phyloP scores from a whole-genome alignment of 2,329 filamentous ascomycete species.

The Exophiala viscosa region DNA sequence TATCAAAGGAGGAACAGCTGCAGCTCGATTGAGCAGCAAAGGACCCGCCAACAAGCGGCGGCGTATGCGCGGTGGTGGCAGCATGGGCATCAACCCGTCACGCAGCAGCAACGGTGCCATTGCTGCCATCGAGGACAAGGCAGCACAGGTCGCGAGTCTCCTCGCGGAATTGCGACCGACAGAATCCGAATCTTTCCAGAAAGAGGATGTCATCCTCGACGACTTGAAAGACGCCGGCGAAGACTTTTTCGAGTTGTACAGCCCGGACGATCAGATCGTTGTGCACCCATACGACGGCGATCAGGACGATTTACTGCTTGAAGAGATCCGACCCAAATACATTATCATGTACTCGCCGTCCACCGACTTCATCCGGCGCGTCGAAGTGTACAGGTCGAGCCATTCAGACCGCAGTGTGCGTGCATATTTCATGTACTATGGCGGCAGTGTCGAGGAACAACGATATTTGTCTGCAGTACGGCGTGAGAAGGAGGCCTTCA shows the following conservation, averaged over 20 bases:
- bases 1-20: constrained; percentile 53
- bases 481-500: constrained; percentile 95
- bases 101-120: constrained; percentile 62
- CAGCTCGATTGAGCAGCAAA: constrained; percentile 42
- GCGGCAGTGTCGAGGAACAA: constrained; percentile 91
- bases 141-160: constrained; percentile 74
- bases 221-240: constrained; percentile 72
- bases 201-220: constrained; percentile 71
- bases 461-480: constrained; percentile 83
- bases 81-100: constrained; percentile 52
- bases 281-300: constrained; percentile 94
- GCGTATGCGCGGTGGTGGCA: constrained; percentile 74
- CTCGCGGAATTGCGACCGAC: constrained; percentile 81
- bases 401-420: constrained; percentile 66
- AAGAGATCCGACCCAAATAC: constrained; percentile 88
- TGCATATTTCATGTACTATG: constrained; percentile 96
- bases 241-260: constrained; percentile 84
- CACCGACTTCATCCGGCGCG: constrained; percentile 84
- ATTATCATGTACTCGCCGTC: constrained; percentile 99
- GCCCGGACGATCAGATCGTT: constrained; percentile 83
- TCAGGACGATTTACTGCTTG: constrained; percentile 91
- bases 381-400: constrained; percentile 94
- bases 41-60: constrained; percentile 81
- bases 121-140: constrained; percentile 72
- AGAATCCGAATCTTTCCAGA: constrained; percentile 70